These are phyloP conservation scores for Fusarium sp. DNA, from an alignment of 2,329 filamentous ascomycete species.

Conservation along the genomic window DNA sequence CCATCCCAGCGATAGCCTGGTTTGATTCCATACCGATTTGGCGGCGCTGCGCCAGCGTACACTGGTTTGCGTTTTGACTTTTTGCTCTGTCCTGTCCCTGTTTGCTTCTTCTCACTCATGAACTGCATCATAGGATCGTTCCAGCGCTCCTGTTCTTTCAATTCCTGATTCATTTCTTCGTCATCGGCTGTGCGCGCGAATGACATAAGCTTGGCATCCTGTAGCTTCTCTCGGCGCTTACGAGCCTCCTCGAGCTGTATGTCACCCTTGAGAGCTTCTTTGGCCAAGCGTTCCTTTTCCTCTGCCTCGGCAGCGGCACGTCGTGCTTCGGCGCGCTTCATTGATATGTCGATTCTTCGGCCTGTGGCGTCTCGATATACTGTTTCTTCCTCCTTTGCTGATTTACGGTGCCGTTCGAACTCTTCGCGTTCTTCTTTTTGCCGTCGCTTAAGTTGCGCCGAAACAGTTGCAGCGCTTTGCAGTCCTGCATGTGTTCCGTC, in stretches of 20 bases:
- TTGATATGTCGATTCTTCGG: conserved; percentile 90
- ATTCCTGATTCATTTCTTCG: conserved; percentile 82
- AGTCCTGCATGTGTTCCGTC: conserved; percentile 89
- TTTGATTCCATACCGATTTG: conserved; percentile 93
- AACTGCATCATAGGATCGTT: conserved; percentile 93
- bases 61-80: conserved; percentile 66
- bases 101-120: conserved; percentile 63
- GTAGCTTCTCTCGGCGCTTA: conserved; percentile 73
- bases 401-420: conserved; percentile 59
- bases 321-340: conserved; percentile 90
- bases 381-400: conserved; percentile 75
- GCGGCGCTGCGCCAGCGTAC: conserved; percentile 83
- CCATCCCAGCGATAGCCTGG: conserved; percentile 98
- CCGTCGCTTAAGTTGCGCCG: conserved; percentile 73
- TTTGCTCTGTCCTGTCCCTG: conserved; percentile 45
- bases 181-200: conserved; percentile 88
- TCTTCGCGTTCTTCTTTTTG: conserved; percentile 71
- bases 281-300: conserved; percentile 75
- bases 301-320: conserved; percentile 73
- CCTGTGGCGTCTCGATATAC: conserved; percentile 96
- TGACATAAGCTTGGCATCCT: conserved; percentile 85
- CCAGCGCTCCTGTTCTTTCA: conserved; percentile 84
- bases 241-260: conserved; percentile 80
- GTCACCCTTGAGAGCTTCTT: conserved; percentile 82
- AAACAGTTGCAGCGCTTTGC: conserved; percentile 84